A percentile compares a stretch with the other conserved stretches of the same genome.
Evolutionary conservation across 768 basidiomycete genomes (phyloP).

Genomic region (Suillus placidus): DNA sequence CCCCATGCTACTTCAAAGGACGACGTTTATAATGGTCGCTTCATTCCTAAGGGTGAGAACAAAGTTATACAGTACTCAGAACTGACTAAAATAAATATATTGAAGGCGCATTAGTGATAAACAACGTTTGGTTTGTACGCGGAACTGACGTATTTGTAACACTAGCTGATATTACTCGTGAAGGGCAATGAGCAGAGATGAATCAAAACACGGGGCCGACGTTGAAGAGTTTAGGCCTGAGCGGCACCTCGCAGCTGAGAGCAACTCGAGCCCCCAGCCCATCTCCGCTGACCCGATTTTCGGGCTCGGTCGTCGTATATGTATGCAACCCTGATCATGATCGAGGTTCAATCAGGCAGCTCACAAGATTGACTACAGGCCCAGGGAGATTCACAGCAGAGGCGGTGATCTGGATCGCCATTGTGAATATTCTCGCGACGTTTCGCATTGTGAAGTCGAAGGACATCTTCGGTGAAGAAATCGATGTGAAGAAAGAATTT

Average conservation of each 20-base stretch:
- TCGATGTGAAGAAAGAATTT: constrained; percentile 24
- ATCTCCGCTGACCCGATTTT: constrained; percentile 26
- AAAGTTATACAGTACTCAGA: not conserved
- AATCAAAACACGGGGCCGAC: constrained; percentile 17
- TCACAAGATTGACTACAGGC: constrained; percentile 7
- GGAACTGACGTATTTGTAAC: not conserved
- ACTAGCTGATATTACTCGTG: not conserved
- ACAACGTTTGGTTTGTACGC: constrained; percentile 38
- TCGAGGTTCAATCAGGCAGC: not conserved
- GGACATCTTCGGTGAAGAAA: constrained; percentile 25
- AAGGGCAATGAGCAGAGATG: constrained; percentile 30
- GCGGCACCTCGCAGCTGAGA: constrained; percentile 21
- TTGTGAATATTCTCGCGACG: constrained; percentile 25
- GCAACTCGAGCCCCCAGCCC: not conserved
- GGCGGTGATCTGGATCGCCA: constrained; percentile 24
- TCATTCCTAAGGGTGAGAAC: constrained; percentile 43
- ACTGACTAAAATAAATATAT: not conserved
- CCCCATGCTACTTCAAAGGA: constrained; percentile 28
- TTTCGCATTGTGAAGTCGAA: constrained; percentile 27
- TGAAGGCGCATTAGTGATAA: constrained; percentile 32
- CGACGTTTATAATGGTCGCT: constrained; percentile 35
- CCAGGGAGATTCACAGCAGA: constrained; percentile 30
- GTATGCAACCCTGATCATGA: constrained; percentile 14
- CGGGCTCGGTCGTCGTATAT: constrained; percentile 29
- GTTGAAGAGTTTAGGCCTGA: constrained; percentile 31